Evolutionary conservation across 2,329 filamentous ascomycete species (phyloP).

Genomic region (Penicillium vulpinum): DNA sequence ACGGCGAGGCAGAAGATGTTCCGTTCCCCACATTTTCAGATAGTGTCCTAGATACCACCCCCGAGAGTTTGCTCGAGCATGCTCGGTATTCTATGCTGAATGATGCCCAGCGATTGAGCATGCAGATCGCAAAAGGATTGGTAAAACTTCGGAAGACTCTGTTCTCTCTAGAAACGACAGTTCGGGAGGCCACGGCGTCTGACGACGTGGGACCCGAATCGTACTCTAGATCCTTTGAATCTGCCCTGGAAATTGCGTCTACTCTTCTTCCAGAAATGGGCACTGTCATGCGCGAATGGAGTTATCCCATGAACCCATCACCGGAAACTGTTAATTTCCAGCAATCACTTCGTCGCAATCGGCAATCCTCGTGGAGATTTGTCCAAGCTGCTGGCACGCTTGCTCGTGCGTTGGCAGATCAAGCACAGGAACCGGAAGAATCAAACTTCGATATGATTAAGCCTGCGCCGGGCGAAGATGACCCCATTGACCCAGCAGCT

Average conservation of each 20-base stretch:
- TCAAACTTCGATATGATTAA: slow-evolving; percentile 51
- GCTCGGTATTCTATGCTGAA: slow-evolving; percentile 51
- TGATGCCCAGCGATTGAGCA: slow-evolving; percentile 54
- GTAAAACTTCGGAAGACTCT: slow-evolving; percentile 57
- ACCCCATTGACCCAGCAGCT: slow-evolving; percentile 42
- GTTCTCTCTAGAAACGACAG: slow-evolving; percentile 51
- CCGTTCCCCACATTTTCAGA: slow-evolving; percentile 44
- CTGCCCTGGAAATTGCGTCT: slow-evolving; percentile 46
- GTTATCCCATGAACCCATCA: slow-evolving; percentile 59
- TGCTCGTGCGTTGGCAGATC: slow-evolving; percentile 57
- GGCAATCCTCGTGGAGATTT: slow-evolving; percentile 59
- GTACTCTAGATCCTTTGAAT: slow-evolving; percentile 43
- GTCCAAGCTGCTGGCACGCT: slow-evolving; percentile 63
- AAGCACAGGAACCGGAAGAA: slow-evolving; percentile 43
- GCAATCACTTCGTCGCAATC: slow-evolving; percentile 56
- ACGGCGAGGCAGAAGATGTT: slow-evolving; percentile 61
- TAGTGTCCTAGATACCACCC: slow-evolving; percentile 24
- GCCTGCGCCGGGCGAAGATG: slow-evolving; percentile 49
- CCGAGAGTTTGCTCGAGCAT: slow-evolving; percentile 39
- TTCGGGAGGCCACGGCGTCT: slow-evolving; percentile 33
- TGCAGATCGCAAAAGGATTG: slow-evolving; percentile 56
- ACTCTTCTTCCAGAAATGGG: slow-evolving; percentile 58
- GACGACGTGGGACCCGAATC: slow-evolving; percentile 30
- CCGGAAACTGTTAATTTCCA: slow-evolving; percentile 56
- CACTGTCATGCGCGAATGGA: slow-evolving; percentile 56